These are phyloP conservation scores for Marchantia polymorpha DNA, from an alignment of 225 moss, liverwort and hornwort genomes.

Conservation along the genomic window DNA sequence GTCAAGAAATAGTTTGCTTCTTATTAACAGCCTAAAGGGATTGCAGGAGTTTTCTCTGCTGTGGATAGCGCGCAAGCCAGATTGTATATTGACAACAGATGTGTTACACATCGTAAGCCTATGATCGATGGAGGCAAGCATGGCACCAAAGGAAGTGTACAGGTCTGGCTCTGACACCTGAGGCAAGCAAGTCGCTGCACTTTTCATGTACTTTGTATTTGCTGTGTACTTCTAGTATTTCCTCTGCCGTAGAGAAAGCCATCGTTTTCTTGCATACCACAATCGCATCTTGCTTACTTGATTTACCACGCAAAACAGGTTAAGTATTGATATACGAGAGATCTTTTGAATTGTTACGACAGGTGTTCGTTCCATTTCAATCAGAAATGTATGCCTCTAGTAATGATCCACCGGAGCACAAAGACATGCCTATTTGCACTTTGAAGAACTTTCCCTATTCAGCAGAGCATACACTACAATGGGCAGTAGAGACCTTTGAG, in stretches of 20 bases:
- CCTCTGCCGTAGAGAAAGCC: neutral
- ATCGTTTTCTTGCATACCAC: neutral
- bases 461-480: slow-evolving; percentile 75
- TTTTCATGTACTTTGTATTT: neutral
- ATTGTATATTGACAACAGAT: slow-evolving; percentile 85
- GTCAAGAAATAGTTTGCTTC: slow-evolving; percentile 14
- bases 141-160: slow-evolving; percentile 99
- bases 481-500: slow-evolving; percentile 97
- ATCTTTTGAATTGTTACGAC: slow-evolving; percentile 21
- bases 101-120: slow-evolving; percentile 84
- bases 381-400: slow-evolving; percentile 98
- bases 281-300: neutral
- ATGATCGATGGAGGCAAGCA: slow-evolving; percentile 99
- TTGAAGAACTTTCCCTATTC: slow-evolving; percentile 96
- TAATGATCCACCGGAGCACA: slow-evolving; percentile 94
- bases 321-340: neutral
- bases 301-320: neutral
- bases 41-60: slow-evolving; percentile 85
- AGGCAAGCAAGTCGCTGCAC: neutral
- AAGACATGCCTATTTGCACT: slow-evolving; percentile 93
- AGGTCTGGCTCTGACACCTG: slow-evolving; percentile 37
- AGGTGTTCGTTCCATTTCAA: slow-evolving; percentile 97
- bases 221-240: neutral
- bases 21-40: slow-evolving; percentile 19
- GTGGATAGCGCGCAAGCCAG: slow-evolving; percentile 89